Base-by-base conservation (phyloP, 495 filamentous ascomycete species). In the Staphylotrichum tortipilum region DNA sequence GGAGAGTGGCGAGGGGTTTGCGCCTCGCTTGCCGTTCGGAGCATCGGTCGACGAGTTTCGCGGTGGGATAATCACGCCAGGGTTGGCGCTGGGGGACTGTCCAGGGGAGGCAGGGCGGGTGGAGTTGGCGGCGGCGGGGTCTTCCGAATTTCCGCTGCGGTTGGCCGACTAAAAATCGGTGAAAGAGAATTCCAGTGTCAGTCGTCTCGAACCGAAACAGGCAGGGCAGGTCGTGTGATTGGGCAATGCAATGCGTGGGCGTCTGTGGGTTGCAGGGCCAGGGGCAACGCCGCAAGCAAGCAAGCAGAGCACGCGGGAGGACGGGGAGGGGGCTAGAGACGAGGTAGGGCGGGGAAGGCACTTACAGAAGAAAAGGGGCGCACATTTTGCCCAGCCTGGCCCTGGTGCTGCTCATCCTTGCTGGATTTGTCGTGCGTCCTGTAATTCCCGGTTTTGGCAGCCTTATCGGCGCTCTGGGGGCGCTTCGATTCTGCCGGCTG, bases 1-100 rank as follows among this genome's bases (percentile, higher is more conserved):
- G 1, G 92, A 96, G 29, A 96, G 76, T 22, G 92, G 91, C 28
- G 94, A 96, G 1, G 89, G 87, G 61, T 79, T 87, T 57, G 70
- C 75, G 34, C 78, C 64, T 63, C 87, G 83, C 47, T 68, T 76
- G 47, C 78, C 69, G 47, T 63, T 75, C 44, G 79, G 71, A 54
- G 65, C 73, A 68, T 94, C 86, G 63, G 80, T 67, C 46, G 86
- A 88, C 18, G 81, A 81, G 49, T 73, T 80, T 61, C 84, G 74
- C 39, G 84, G 76, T 38, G 82, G 83, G 50, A 87, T 77, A 56
- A 73, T 82, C 53, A 85, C 74, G 43, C 68, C 10, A 5, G 10
- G 2, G 26, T 41, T 65, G 52, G 63, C 33, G 29, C 54, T 55
- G 47, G 65, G 66, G n/a, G n/a, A n/a, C 43, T 71, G 63, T 18